Percentiles rank a stretch among this genome's conserved stretches.
phyloP scores from a whole-genome alignment of 208 protist species.

The Acanthamoeba healyi region DNA sequence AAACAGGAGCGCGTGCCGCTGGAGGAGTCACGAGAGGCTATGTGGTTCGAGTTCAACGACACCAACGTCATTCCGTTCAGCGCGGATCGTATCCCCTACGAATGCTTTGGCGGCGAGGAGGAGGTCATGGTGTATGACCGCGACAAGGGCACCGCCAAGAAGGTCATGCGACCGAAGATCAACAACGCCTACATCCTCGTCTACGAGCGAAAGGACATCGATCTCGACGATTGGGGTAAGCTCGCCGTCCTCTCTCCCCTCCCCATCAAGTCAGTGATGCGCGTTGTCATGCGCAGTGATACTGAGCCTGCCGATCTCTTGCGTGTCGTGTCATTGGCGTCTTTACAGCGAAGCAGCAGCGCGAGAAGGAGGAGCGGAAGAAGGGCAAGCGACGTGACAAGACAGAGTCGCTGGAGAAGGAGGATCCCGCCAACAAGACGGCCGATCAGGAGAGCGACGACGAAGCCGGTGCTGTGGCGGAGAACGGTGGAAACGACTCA shows the following conservation, averaged over 20 bases:
- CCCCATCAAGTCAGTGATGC: not conserved
- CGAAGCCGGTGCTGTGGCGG: not conserved
- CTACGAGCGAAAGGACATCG: conserved; percentile 77
- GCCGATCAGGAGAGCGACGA: not conserved
- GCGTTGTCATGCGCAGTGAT: not conserved
- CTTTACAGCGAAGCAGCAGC: not conserved
- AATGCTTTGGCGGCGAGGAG: conserved; percentile 85
- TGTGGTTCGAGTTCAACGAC: conserved; percentile 88
- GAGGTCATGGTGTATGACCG: conserved; percentile 82
- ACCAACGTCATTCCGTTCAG: conserved; percentile 77
- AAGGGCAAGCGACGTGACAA: conserved; percentile 35
- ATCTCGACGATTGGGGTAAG: conserved; percentile 35
- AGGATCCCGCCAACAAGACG: not conserved
- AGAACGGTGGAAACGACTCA: conserved; percentile 36
- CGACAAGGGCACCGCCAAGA: conserved; percentile 59
- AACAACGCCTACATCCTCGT: conserved; percentile 89
- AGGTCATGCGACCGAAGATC: conserved; percentile 78
- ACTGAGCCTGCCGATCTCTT: not conserved
- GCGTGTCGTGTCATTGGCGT: not conserved
- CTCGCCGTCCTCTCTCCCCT: not conserved
- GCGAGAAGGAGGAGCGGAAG: conserved; percentile 51
- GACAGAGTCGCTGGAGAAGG: not conserved
- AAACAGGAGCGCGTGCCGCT: not conserved
- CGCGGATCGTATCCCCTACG: conserved; percentile 74
- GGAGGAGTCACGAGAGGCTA: conserved; percentile 30